Percentiles rank a stretch among this genome's conserved stretches.
Conservation (phyloP, 805 yeast genomes). For the Candida alai region DNA sequence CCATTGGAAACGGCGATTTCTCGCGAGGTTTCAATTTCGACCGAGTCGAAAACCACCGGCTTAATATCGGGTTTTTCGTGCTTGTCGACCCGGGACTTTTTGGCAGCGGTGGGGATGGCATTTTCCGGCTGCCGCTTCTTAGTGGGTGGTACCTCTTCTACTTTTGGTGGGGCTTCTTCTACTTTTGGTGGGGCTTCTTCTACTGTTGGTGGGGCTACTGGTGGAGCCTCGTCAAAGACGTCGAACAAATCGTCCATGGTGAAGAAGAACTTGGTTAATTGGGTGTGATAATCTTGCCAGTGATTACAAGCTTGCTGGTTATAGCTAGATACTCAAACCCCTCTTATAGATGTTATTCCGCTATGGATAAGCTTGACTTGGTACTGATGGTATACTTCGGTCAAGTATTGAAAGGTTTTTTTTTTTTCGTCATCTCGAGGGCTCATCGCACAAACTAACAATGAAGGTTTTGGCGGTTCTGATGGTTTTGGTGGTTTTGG, state of each 20-base stretch:
- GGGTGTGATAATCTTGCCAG: no score
- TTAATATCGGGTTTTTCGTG: conserved; percentile 39
- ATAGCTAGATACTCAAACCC: no score
- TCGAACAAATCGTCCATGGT: conserved; percentile 52
- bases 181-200: conserved; percentile 17
- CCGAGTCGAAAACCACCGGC: conserved; percentile 80
- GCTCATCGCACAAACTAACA: no score
- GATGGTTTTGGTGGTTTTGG: no score
- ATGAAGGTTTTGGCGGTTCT: no score
- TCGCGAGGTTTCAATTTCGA: conserved; percentile 85
- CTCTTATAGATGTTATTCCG: no score
- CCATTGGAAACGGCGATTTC: conserved; percentile 85
- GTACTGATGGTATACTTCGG: no score
- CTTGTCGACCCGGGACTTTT: conserved; percentile 14
- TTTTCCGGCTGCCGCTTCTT: conserved; percentile 18
- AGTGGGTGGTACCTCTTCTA: conserved; percentile 6
- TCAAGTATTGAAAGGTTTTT: no score
- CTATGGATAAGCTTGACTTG: no score
- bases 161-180: conserved; percentile 7
- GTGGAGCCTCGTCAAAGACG: conserved; percentile 57
- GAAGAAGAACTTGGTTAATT: no score
- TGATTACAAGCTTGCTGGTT: no score
- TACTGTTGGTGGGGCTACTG: conserved; percentile 23
- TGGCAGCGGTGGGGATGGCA: conserved; percentile 19
- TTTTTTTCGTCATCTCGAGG: no score